Base-by-base conservation (phyloP, 2,329 filamentous ascomycete species). In the Xylaria sp. region DNA sequence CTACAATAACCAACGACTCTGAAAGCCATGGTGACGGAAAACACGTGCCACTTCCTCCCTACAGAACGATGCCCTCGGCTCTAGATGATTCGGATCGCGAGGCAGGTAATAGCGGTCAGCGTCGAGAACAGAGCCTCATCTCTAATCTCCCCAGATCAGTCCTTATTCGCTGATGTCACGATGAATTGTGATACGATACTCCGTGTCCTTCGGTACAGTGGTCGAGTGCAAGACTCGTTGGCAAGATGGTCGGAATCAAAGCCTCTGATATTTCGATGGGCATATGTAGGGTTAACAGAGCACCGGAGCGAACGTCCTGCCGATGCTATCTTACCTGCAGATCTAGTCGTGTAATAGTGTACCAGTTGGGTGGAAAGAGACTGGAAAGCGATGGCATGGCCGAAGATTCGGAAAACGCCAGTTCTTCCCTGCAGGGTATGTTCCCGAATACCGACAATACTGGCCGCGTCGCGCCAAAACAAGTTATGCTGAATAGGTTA, bases 281-380 rank as follows among this genome's bases (percentile, higher is more conserved):
- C 44, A 56, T 51, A 56, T 46, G 63, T 52, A 60, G 56, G 32
- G 41, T 52, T 41, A 63, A 51, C 34, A 56, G 55, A 60, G 58
- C 57, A 50, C 51, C 34, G 15, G 59, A 66, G 32, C 6, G 41
- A n/a, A 15, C 6, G 34, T 55, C 44, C 44, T 32, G 57, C 52
- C 41, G 50, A 58, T 39, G 46, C 46, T 70, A 63, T 70, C 63
- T 70, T 65, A 68, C 54, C 32, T 68, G 70, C 68, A 66, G 61
- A 63, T 64, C 63, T 46, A 59, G 51, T 28, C 56, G 46, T 65
- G 63, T 60, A 65, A 50, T 62, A 46, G 60, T 52, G 60, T 55
- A 25, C 23, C 23, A 25, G 23, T 25, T 54, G 51, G 41, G 41
- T n/a, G 61, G 51, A 34, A 54, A 51, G 20, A n/a, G 41, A 46